Evolutionary conservation across 2,329 filamentous ascomycete species (phyloP).

Genomic region (Orbilia ellipsospora): DNA sequence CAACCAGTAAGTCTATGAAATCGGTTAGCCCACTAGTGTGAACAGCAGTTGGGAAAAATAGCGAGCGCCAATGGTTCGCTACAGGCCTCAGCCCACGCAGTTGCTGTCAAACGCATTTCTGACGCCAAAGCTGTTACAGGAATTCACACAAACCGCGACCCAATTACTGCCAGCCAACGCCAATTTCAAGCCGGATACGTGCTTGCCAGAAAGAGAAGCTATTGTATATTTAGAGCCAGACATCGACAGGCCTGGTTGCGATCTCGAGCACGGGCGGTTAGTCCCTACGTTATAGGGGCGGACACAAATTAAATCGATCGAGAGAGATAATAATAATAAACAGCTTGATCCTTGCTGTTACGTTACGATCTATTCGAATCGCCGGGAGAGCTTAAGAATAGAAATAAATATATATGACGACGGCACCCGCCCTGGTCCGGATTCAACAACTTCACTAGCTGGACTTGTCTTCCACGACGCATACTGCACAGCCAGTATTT

Average conservation of each 20-base stretch:
- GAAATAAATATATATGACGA: conserved; percentile 36
- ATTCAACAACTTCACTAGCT: conserved; percentile 14
- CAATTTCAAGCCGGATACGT: conserved; percentile 15
- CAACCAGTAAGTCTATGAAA: conserved; percentile 33
- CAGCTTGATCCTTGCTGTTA: too few relatives aligned
- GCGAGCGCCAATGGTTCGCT: conserved; percentile 37
- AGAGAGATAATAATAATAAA: too few relatives aligned
- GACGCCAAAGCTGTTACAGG: conserved; percentile 50
- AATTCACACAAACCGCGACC: neutral
- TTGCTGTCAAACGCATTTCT: conserved; percentile 49
- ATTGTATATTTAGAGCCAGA: conserved; percentile 28
- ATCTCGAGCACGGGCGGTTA: too few relatives aligned
- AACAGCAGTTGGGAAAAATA: neutral
- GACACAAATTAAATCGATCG: too few relatives aligned
- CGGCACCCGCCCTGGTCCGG: conserved; percentile 40
- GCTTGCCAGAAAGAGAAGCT: neutral
- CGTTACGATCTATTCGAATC: too few relatives aligned
- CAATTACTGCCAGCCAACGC: conserved; percentile 21
- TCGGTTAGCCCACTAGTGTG: conserved; percentile 4
- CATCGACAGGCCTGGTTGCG: neutral
- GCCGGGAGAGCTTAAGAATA: too few relatives aligned
- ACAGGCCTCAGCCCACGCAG: neutral
- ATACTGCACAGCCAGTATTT: conserved; percentile 1
- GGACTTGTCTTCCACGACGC: conserved; percentile 1
- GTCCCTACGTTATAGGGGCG: too few relatives aligned